These are phyloP conservation scores for Sporothrix brasiliensis DNA, from an alignment of 2,329 filamentous ascomycete genomes.

Conservation along the genomic window DNA sequence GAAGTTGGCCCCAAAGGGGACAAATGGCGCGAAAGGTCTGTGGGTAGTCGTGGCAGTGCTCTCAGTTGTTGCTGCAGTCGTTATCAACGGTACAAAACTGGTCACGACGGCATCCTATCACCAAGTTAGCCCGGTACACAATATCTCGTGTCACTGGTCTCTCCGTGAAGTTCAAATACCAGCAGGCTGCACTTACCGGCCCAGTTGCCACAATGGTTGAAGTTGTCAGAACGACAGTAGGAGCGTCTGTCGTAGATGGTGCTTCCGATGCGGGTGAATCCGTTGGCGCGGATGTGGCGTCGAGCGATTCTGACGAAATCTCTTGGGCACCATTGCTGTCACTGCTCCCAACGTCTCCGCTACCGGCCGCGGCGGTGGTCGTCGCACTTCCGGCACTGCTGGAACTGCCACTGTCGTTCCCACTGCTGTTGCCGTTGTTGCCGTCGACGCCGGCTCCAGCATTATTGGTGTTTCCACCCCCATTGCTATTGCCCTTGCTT, in stretches of 20 bases:
- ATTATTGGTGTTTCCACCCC: conserved; percentile 20
- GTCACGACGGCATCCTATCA: conserved; percentile 28
- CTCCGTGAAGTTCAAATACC: background rate
- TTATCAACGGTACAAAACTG: conserved; percentile 26
- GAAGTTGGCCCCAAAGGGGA: conserved; percentile 20
- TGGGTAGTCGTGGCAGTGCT: background rate
- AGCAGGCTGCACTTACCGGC: background rate
- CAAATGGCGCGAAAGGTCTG: conserved; percentile 1
- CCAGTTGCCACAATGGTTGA: conserved; percentile 27
- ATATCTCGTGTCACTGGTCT: background rate
- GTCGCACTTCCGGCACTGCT: background rate
- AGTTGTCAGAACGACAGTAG: conserved; percentile 17
- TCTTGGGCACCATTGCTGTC: conserved; percentile 28
- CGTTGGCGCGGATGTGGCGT: background rate
- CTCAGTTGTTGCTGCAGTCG: conserved; percentile 21
- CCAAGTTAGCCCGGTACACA: background rate
- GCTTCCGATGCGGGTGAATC: conserved; percentile 17
- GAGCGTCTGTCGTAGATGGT: background rate
- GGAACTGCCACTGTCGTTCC: background rate
- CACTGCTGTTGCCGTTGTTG: conserved; percentile 22
- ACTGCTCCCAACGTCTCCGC: conserved; percentile 3
- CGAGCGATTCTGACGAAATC: conserved; percentile 5
- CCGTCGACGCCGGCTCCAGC: conserved; percentile 1
- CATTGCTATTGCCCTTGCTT: conserved; percentile 19
- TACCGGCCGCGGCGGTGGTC: background rate